Base-by-base conservation (phyloP, 2,329 filamentous ascomycete genomes). In the Alternaria longipes region DNA sequence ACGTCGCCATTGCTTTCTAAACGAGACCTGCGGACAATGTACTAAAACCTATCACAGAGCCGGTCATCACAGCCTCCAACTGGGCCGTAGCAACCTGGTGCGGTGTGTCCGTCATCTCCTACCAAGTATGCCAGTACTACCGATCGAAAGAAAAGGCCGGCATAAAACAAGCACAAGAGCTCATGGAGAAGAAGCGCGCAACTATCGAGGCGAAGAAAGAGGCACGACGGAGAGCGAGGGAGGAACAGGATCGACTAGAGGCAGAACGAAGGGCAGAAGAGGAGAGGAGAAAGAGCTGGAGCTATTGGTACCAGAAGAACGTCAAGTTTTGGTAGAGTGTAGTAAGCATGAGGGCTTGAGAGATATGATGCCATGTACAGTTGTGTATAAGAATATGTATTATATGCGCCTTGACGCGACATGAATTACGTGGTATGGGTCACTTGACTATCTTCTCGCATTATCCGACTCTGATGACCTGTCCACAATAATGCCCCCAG, bases 61-160 rank as follows among this genome's bases (percentile, higher is more conserved):
- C 85, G 18, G 80, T 93, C 62, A 86, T 85, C 57, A 87, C 86
- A 71, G 88, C 91, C 1, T 89, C 90, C 36, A 96, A 96, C 73
- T 97, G 92, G 91, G 93, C 93, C 0, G 93, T 95, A 6, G 91
- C 89, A 7, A 84, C 88, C 36, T 97, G 95, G 77, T 83, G 90
- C 24, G 75, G 90, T 20, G 86, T 86, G 7, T 89, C 91, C n/a
- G 83, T 91, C 47, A 84, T 85, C 30, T 90, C 90, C 52, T 95
- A 93, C 80, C 92, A 97, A 80, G 93, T 91, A 73, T 98, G 94
- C 81, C 89, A 93, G 73, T 89, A 89, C 68, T 86, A 87, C 63
- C 85, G 93, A 60, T 84, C 87, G 49, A 85, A 90, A 62, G 94
- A 98, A 80, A 87, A 90, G 70, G 87, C 89, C 63, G 91, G 92